Conservation (phyloP, 192 early-diverging fungal genomes). For the Gamsiella multidivaricata region DNA sequence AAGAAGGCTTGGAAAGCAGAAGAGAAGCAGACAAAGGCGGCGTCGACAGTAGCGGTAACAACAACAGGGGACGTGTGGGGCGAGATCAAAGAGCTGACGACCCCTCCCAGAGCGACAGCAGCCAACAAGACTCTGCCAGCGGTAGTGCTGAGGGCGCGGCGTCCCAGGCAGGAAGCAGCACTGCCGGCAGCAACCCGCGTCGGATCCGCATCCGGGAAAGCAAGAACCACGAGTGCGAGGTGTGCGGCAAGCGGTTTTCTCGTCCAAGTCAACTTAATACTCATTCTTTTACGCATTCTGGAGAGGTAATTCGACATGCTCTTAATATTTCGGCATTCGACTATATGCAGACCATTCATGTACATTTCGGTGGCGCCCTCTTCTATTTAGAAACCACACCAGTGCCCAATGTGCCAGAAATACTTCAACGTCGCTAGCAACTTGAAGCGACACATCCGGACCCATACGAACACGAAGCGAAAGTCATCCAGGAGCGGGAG, state of each 20-base stretch:
- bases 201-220: conserved; percentile 15
- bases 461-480: conserved; percentile 25
- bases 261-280: conserved; percentile 39
- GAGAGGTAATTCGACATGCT: conserved; percentile 14
- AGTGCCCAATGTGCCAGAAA: conserved; percentile 32
- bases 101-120: conserved; percentile 1
- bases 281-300: conserved; percentile 37
- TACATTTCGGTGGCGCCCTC: not conserved
- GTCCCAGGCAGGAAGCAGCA: not conserved
- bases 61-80: not conserved
- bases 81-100: not conserved
- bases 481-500: conserved; percentile 18
- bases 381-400: conserved; percentile 34
- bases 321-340: not conserved
- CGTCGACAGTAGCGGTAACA: not conserved
- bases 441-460: conserved; percentile 41
- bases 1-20: not conserved
- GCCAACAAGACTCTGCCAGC: not conserved
- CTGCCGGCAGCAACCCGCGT: not conserved
- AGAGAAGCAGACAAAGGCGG: conserved; percentile 1
- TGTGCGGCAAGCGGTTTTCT: conserved; percentile 37
- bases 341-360: too few relatives aligned
- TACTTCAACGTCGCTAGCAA: conserved; percentile 50
- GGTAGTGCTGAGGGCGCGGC: not conserved
- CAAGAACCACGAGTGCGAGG: conserved; percentile 34